Conservation (phyloP, 108 stramenopile species). For the Cyclotella sp. region DNA sequence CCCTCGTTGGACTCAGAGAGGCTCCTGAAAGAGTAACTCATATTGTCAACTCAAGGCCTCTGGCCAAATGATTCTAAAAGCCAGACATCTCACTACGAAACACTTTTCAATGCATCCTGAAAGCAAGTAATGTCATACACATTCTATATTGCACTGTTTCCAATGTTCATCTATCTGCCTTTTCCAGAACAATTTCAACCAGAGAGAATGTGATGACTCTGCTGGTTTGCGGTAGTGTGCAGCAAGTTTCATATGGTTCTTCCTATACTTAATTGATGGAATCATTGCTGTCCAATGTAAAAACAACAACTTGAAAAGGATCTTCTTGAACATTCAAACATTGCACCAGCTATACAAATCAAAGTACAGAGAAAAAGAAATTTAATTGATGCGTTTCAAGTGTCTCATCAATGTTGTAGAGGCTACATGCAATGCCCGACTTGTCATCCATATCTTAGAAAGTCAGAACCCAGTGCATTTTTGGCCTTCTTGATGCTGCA, state of each 20-base stretch:
- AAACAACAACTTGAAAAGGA: too few relatives aligned
- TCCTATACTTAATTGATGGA: constrained; percentile 53
- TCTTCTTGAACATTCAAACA: background rate
- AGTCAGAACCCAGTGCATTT: constrained; percentile 65
- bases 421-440: constrained; percentile 53
- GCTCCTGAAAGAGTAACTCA: constrained; percentile 33
- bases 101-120: constrained; percentile 1
- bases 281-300: constrained; percentile 52
- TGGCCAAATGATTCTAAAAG: constrained; percentile 10
- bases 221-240: constrained; percentile 5
- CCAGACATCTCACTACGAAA: constrained; percentile 26
- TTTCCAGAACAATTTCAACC: constrained; percentile 24
- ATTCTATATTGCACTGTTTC: constrained; percentile 24
- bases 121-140: constrained; percentile 11
- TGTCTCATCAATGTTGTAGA: constrained; percentile 48
- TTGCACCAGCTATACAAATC: background rate
- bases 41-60: constrained; percentile 30
- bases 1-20: constrained; percentile 35
- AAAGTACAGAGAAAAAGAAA: background rate
- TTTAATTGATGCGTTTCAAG: background rate
- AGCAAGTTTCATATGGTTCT: constrained; percentile 54
- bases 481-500: constrained; percentile 45
- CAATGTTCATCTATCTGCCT: too few relatives aligned
- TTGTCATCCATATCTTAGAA: constrained; percentile 58
- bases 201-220: background rate